These are phyloP conservation scores for Metschnikowia picachoensis DNA, from an alignment of 805 yeast species.

Conservation along the genomic window DNA sequence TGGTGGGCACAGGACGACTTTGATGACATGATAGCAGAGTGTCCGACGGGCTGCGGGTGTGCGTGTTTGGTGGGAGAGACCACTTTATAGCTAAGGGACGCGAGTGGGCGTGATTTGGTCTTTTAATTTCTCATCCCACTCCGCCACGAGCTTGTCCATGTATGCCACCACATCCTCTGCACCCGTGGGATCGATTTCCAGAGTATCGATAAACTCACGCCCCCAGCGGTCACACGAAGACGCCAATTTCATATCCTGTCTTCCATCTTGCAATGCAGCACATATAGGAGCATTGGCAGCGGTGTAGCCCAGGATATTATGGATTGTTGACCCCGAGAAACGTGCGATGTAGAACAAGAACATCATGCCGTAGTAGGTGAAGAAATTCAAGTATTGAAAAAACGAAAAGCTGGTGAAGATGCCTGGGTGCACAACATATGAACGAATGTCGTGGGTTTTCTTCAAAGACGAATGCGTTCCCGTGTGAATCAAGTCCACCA, in stretches of 20 bases:
- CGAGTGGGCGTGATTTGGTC: conserved; percentile 65
- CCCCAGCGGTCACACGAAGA: conserved; percentile 70
- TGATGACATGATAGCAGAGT: conserved; percentile 5
- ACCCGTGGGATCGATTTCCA: conserved; percentile 61
- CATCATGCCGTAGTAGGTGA: conserved; percentile 85
- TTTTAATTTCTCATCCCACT: conserved; percentile 74
- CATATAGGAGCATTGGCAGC: conserved; percentile 83
- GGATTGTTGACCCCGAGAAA: conserved; percentile 79
- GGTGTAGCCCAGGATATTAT: conserved; percentile 79
- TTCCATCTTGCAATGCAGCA: conserved; percentile 49
- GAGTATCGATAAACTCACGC: conserved; percentile 52
- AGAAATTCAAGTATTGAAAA: conserved; percentile 65
- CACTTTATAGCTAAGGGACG: conserved; percentile 9
- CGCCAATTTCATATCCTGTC: conserved; percentile 56
- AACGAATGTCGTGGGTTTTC: conserved; percentile 51
- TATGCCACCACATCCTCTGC: conserved; percentile 63
- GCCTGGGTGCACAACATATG: conserved; percentile 90
- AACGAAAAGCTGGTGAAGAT: conserved; percentile 83
- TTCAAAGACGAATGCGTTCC: conserved; percentile 57
- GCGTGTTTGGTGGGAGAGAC: conserved; percentile 10
- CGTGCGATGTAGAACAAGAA: conserved; percentile 80
- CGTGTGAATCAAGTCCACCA: conserved; percentile 77
- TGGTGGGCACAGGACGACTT: conserved; percentile 37
- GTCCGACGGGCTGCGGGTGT: conserved; percentile 21
- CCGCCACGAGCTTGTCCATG: conserved; percentile 49